phyloP scores from a whole-genome alignment of 352 stramenopile genomes.

The Globisporangium abappressorium region DNA sequence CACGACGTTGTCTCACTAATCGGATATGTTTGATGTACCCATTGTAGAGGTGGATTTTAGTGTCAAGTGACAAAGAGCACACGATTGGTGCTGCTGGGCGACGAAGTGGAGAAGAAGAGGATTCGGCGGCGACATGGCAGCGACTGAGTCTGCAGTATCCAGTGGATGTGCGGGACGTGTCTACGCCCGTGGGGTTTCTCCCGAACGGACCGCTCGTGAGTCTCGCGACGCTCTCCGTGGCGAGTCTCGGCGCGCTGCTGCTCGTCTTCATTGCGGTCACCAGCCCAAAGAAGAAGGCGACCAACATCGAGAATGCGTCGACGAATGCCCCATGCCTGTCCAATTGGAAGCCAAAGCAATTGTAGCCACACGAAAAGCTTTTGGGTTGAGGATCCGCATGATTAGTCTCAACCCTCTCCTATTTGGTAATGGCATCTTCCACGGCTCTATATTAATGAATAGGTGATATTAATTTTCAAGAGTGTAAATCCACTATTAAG shows the following conservation, averaged over 20 bases:
- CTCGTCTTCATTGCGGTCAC: conserved; percentile 35
- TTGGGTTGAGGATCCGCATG: background rate
- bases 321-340: background rate
- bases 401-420: background rate
- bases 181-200: conserved; percentile 44
- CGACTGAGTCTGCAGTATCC: conserved; percentile 23
- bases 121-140: conserved; percentile 20
- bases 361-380: background rate
- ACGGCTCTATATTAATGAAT: background rate
- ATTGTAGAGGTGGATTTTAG: conserved; percentile 1
- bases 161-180: conserved; percentile 21
- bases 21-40: conserved; percentile 5
- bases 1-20: conserved; percentile 4
- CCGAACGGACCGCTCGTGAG: conserved; percentile 40
- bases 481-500: background rate
- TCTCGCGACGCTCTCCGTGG: conserved; percentile 38
- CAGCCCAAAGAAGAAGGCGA: conserved; percentile 11
- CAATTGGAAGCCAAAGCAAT: conserved; percentile 4
- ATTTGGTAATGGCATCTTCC: background rate
- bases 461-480: background rate
- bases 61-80: background rate
- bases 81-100: background rate
- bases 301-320: background rate
- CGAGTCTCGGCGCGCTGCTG: conserved; percentile 31
- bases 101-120: background rate